Conservation (phyloP, 2,329 filamentous ascomycete genomes). For the Botrytis deweyae region DNA sequence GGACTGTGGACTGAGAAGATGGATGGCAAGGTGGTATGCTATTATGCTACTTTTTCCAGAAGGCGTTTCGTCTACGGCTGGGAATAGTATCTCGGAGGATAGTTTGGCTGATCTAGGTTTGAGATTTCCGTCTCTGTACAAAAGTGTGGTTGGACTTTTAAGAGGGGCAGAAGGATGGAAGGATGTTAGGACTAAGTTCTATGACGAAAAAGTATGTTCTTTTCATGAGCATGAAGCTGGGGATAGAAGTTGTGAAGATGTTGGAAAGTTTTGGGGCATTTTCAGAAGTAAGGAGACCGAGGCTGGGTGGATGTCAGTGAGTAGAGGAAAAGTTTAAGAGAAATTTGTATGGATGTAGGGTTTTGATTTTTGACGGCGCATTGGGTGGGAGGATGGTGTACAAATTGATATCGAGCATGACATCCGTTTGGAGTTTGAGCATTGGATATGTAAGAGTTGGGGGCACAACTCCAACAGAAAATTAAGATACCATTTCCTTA, state of each 20-base stretch:
- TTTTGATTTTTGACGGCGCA: not conserved
- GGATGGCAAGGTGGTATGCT: constrained; percentile 14
- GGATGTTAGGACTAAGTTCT: constrained; percentile 1
- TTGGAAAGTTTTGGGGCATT: constrained; percentile 13
- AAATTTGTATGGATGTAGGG: not conserved
- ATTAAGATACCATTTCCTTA: not conserved
- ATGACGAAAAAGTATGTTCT: constrained; percentile 10
- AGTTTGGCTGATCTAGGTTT: not conserved
- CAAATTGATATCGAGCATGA: not conserved
- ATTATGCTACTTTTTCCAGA: constrained; percentile 12
- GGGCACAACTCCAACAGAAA: no score
- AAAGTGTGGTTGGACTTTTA: not conserved
- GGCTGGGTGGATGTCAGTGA: constrained; percentile 8
- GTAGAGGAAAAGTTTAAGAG: not conserved
- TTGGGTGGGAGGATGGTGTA: not conserved
- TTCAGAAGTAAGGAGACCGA: constrained; percentile 9
- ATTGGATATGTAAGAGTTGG: not conserved
- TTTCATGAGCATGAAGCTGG: constrained; percentile 12
- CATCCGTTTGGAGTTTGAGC: not conserved
- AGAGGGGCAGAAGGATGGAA: constrained; percentile 11
- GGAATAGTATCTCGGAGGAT: not conserved
- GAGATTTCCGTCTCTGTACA: constrained; percentile 8
- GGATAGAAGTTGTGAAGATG: constrained; percentile 2
- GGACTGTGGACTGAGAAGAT: constrained; percentile 7
- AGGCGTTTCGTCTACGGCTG: not conserved